Base-by-base conservation (phyloP, 352 stramenopile genomes). In the Bremia lactucae region DNA sequence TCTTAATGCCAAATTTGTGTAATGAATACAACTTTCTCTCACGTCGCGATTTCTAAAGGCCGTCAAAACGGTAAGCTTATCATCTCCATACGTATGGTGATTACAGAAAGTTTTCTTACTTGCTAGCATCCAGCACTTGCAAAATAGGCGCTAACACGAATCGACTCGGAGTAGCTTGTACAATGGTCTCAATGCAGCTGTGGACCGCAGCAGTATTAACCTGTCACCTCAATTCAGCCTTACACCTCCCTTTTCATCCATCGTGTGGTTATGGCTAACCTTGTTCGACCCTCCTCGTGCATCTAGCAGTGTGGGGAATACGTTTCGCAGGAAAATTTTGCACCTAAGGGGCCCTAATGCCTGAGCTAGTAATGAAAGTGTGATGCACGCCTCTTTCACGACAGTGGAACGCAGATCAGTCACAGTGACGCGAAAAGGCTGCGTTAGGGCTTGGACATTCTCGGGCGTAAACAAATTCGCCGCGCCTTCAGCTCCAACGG, bases 221-320 rank as follows among this genome's bases (percentile, higher is more conserved):
- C 65, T 73, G 34, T 42, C 34, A 35, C 25, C 18, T 22, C 26
- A 33, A 46, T 20, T 46, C 48, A 16, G 42, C 9, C 33, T 11
- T 10, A 21, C 18, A 25, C 22, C 23, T 9, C 1, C n/a, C 25
- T 41, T 39, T 15, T 34, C 5, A 16, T 19, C 23, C 5, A 23
- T 23, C 31, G 45, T 13, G 2, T 21, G 14, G 1, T n/a, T 9
- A 6, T 16, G 5, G 36, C 42, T 36, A 35, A 79, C 71, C 62
- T 80, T 84, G 41, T 77, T 82, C 1, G 64, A 71, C 5, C 54
- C 42, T 18, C 72, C 72, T 16, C 72, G 44, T 8, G 62, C 67
- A 11, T 78, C 67, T 20, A 82, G 36, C 25, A 85, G 58, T 55
- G 69, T 69, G 4, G 72, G 72, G 24, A 85, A 79, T 25, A 85